Conservation (phyloP, 2,329 filamentous ascomycete genomes). For the Colletotrichum viniferum region DNA sequence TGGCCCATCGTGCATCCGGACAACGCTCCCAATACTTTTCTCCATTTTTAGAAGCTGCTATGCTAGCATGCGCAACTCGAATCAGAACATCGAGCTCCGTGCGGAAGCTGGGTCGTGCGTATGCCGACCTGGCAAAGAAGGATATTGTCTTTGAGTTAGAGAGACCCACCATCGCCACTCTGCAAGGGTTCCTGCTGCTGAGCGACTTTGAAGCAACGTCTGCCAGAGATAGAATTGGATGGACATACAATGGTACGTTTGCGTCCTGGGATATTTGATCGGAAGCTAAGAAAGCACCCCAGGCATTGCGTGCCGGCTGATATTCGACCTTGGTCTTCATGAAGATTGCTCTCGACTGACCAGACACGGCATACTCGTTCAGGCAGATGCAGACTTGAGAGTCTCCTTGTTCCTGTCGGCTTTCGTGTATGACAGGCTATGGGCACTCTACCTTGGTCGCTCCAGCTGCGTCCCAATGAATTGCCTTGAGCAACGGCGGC, state of each 20-base stretch:
- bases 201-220: neutral
- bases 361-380: neutral
- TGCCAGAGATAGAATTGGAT: neutral
- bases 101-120: neutral
- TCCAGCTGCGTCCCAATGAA: neutral
- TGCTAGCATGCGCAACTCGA: neutral
- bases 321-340: neutral
- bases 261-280: neutral
- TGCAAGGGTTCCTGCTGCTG: neutral
- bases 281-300: neutral
- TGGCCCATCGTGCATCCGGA: neutral
- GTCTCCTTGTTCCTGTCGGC: neutral
- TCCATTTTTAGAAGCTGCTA: neutral
- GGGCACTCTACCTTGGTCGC: neutral
- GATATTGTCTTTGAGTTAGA: neutral
- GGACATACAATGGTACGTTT: neutral
- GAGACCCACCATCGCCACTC: neutral
- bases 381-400: neutral
- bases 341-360: neutral
- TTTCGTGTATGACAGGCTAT: neutral
- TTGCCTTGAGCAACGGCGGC: neutral
- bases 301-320: neutral
- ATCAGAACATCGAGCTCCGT: neutral
- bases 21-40: neutral
- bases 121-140: neutral